These are phyloP conservation scores for Begonia fuchsioides DNA, from an alignment of 306 rosid species.

Conservation along the genomic window DNA sequence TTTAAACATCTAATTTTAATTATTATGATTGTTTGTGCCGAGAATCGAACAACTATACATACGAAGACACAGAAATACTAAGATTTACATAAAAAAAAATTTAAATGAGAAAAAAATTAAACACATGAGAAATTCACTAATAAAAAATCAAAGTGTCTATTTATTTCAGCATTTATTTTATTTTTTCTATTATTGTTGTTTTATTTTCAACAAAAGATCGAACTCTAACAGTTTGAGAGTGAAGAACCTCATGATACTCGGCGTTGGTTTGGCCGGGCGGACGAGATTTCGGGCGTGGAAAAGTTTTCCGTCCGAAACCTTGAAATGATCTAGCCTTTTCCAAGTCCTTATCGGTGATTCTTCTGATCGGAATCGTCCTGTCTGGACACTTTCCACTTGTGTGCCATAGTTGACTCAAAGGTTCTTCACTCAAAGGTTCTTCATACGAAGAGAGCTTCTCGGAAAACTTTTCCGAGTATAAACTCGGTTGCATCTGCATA, in stretches of 20 bases:
- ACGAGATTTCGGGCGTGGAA: constrained; percentile 70
- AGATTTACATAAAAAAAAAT: no score
- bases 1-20: no score
- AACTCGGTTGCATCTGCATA: constrained; percentile 62
- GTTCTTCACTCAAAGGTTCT: constrained; percentile 1
- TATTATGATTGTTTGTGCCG: neutral
- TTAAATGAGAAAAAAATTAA: no score
- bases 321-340: constrained; percentile 67
- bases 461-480: constrained; percentile 69
- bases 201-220: no score
- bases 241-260: constrained; percentile 83
- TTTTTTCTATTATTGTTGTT: no score
- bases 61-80: no score
- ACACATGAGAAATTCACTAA: no score
- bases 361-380: constrained; percentile 74
- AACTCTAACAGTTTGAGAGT: no score
- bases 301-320: constrained; percentile 71
- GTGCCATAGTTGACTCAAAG: constrained; percentile 72
- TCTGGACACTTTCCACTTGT: constrained; percentile 64
- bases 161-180: no score
- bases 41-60: no score
- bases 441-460: constrained; percentile 38
- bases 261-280: constrained; percentile 67
- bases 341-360: constrained; percentile 68
- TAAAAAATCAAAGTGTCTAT: no score